Conservation (phyloP, 345 rosid genomes). For the Brassica incana region DNA sequence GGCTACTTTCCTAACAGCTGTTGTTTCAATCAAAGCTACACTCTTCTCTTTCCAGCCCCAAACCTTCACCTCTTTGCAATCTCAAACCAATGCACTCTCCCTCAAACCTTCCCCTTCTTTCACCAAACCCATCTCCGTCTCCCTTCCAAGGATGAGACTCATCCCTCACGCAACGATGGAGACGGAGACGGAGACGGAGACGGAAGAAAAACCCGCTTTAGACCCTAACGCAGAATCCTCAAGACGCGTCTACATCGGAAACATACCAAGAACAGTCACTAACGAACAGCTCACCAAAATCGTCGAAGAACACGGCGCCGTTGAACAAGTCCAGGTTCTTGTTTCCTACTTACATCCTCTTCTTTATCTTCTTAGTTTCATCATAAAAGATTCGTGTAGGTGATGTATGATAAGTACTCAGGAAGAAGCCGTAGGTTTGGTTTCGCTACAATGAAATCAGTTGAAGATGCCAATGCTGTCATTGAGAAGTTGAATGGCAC, state of each 20-base stretch:
- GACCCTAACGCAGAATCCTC: constrained; percentile 54
- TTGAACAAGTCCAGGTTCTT: constrained; percentile 75
- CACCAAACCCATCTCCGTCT: constrained; percentile 12
- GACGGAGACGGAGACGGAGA: constrained; percentile 54
- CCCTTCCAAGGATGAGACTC: constrained; percentile 31
- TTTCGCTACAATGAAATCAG: constrained; percentile 81
- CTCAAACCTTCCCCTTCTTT: constrained; percentile 10
- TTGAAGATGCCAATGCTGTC: constrained; percentile 79
- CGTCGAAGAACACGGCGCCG: constrained; percentile 77
- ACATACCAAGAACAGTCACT: constrained; percentile 68
- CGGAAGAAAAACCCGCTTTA: constrained; percentile 38
- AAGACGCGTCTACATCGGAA: constrained; percentile 68
- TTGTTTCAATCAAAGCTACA: constrained; percentile 32
- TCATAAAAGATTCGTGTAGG: not conserved
- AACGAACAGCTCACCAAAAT: constrained; percentile 61
- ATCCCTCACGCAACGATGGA: constrained; percentile 50
- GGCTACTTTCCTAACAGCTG: constrained; percentile 34
- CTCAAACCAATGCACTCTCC: constrained; percentile 5
- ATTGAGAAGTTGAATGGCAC: constrained; percentile 81
- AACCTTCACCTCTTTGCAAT: constrained; percentile 7
- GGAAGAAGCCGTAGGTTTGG: constrained; percentile 1
- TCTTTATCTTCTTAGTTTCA: no score
- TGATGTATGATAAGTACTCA: not conserved
- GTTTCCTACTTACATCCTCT: not conserved
- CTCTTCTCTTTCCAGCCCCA: constrained; percentile 24